These are phyloP conservation scores for Aspergillus mulundensis DNA, from an alignment of 495 filamentous ascomycete genomes.

Conservation along the genomic window DNA sequence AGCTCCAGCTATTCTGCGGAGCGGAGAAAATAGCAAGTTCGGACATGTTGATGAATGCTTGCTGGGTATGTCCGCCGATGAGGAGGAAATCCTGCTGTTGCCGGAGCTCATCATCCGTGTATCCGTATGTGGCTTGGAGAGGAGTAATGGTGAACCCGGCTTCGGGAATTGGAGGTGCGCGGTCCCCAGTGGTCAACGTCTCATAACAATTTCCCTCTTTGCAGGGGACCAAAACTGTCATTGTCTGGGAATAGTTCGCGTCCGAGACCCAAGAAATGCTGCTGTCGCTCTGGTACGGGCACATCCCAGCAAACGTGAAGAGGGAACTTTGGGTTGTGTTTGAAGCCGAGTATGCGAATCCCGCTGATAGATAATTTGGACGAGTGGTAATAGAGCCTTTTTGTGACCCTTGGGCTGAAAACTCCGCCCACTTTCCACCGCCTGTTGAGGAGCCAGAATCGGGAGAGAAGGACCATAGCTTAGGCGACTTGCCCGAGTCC, in stretches of 20 bases:
- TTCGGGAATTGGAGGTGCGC: conserved; percentile 67
- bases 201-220: conserved; percentile 29
- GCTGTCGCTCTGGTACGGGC: conserved; percentile 50
- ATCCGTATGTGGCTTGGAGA: conserved; percentile 59
- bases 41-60: conserved; percentile 90
- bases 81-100: conserved; percentile 75
- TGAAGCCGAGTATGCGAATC: conserved; percentile 62
- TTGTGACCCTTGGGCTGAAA: conserved; percentile 22
- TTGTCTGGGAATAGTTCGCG: conserved; percentile 72
- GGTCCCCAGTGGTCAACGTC: conserved; percentile 37
- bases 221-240: conserved; percentile 52
- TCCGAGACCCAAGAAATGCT: conserved; percentile 52
- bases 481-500: conserved; percentile 31
- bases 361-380: conserved; percentile 64
- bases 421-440: conserved; percentile 55
- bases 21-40: conserved; percentile 82
- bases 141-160: conserved; percentile 83
- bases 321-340: conserved; percentile 48
- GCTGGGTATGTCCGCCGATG: conserved; percentile 77
- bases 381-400: conserved; percentile 35
- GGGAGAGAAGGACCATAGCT: conserved; percentile 54
- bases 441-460: conserved; percentile 32
- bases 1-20: conserved; percentile 82
- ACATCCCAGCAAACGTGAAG: conserved; percentile 88
- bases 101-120: conserved; percentile 45